Base-by-base conservation (phyloP, 176 grass and related monocot genomes). In the Bonia amplexicaulis region DNA sequence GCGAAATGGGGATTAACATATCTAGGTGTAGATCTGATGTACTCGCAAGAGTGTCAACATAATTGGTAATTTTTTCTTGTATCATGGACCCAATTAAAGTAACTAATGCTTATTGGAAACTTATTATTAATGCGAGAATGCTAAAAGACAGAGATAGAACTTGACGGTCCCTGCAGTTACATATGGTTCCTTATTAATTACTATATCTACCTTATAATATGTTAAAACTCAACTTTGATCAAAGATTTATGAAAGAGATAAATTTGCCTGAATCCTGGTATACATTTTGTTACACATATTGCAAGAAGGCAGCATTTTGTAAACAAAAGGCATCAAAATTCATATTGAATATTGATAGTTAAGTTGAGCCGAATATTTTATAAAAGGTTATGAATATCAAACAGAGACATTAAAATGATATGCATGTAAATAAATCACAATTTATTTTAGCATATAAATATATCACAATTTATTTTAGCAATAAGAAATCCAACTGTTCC, bases 81-180 rank as follows among this genome's bases (percentile, higher is more conserved):
- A 25, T 22, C 4, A 35, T 51, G 37, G 37, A 73, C 42, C 74
- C 46, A 79, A 73, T 22, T 14, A 35, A 79, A 82, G 16, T 26
- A 39, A 51, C 7, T 75, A 79, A 45, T 88, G 69, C 22, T 66
- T 25, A 83, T 52, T 89, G 31, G 51, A 63, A 42, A 69, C 54
- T 29, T 22, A 41, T 20, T 52, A 27, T 51, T 48, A 35, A 41
- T 6, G 41, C 25, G n/a, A 39, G 12, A 63, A 61, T 61, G 20
- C 12, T 27, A 60, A 70, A 47, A 47, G 13, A 62, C 60, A 37
- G 65, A 82, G 12, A 62, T 12, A 40, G 40, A 75, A 81, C 25
- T 81, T 69, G 42, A 77, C 61, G 40, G 4, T 69, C 17, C 65
- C 27, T 26, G 9, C 27, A 59, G 40, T 59, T 54, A 49, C 75